phyloP scores from a whole-genome alignment of 495 filamentous ascomycete genomes.

The Penicillium pancosmium region DNA sequence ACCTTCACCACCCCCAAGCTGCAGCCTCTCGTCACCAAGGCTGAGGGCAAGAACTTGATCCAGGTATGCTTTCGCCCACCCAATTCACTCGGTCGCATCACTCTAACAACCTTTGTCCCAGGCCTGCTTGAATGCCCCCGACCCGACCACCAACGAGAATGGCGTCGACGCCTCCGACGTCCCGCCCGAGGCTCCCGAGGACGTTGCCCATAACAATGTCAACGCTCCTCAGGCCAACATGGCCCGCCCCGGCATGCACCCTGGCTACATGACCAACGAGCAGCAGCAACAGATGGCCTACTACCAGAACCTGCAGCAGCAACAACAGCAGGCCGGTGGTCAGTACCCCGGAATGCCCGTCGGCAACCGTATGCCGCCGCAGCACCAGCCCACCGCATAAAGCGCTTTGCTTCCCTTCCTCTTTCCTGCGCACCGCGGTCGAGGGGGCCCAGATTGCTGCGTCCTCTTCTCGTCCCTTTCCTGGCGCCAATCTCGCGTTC shows the following conservation, averaged over 20 bases:
- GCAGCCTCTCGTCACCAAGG: constrained; percentile 97
- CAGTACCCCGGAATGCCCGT: constrained; percentile 61
- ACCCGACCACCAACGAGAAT: constrained; percentile 88
- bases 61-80: constrained; percentile 65
- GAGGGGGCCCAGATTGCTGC: constrained; percentile 52
- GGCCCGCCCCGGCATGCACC: constrained; percentile 53
- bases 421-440: constrained; percentile 43
- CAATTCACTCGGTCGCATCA: constrained; percentile 2
- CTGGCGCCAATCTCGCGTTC: constrained; percentile 38
- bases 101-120: constrained; percentile 36
- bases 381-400: constrained; percentile 56
- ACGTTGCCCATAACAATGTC: constrained; percentile 55
- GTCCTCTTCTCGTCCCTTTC: constrained; percentile 26
- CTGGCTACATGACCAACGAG: constrained; percentile 58
- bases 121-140: constrained; percentile 97
- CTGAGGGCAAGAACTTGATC: constrained; percentile 99
- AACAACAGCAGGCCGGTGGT: constrained; percentile 54
- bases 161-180: constrained; percentile 74
- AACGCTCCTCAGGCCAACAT: constrained; percentile 56
- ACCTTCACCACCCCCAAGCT: constrained; percentile 99
- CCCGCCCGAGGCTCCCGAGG: constrained; percentile 58
- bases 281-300: constrained; percentile 63
- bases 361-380: constrained; percentile 55
- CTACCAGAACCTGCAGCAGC: constrained; percentile 57
- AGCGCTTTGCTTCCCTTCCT: constrained; percentile 34